Conservation (phyloP, 2,329 filamentous ascomycete species). For the Coniochaeta sp. region DNA sequence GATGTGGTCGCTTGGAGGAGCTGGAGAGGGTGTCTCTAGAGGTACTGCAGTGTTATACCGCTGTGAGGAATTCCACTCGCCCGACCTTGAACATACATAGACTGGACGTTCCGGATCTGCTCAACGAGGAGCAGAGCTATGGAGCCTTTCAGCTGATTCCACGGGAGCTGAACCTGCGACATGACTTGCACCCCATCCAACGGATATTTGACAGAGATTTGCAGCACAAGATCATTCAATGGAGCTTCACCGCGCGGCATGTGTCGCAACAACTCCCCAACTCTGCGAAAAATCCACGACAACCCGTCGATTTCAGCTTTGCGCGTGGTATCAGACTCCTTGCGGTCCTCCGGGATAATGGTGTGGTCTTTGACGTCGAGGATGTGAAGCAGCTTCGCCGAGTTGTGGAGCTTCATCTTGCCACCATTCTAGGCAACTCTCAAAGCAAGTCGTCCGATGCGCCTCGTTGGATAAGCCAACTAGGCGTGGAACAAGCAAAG, state of each 20-base stretch:
- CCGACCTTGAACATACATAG: constrained; percentile 33
- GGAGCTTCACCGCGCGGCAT: constrained; percentile 4
- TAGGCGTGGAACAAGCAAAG: constrained; percentile 25
- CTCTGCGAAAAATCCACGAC: background rate
- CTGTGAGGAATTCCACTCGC: constrained; percentile 16
- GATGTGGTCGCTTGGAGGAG: constrained; percentile 33
- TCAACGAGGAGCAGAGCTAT: constrained; percentile 19
- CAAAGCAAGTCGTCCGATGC: background rate
- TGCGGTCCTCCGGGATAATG: constrained; percentile 21
- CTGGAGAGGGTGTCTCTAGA: constrained; percentile 35
- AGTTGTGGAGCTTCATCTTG: constrained; percentile 20
- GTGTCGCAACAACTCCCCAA: background rate
- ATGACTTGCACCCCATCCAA: constrained; percentile 37
- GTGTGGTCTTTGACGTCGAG: constrained; percentile 16
- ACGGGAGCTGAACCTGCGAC: constrained; percentile 31
- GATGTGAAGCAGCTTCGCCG: constrained; percentile 13
- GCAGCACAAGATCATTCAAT: constrained; percentile 27
- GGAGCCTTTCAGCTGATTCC: constrained; percentile 26
- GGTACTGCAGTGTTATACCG: constrained; percentile 30
- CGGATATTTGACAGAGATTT: constrained; percentile 34
- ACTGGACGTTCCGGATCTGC: constrained; percentile 30
- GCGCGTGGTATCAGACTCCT: constrained; percentile 24
- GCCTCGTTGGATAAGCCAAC: constrained; percentile 11
- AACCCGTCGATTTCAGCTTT: constrained; percentile 17
- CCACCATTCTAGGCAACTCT: constrained; percentile 16